phyloP scores from a whole-genome alignment of 176 grass and related monocot species.

The Echinochloa phyllopogon region DNA sequence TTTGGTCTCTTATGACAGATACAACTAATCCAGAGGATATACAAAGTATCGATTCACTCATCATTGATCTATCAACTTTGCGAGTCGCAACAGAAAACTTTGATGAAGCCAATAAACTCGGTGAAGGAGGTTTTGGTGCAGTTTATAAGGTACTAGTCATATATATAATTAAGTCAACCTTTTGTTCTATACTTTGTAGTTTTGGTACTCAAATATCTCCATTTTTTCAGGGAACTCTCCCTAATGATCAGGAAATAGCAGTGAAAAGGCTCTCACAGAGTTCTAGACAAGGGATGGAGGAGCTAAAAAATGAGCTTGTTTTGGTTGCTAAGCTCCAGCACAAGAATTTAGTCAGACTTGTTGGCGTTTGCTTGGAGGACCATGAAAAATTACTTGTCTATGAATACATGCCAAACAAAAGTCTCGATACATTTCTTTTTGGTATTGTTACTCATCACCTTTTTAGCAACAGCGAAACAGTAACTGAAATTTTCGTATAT shows the following conservation, averaged over 20 bases:
- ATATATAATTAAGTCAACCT: background rate
- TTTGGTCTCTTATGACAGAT: conserved; percentile 21
- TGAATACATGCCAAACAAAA: conserved; percentile 78
- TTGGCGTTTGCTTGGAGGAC: conserved; percentile 79
- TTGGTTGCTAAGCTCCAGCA: conserved; percentile 84
- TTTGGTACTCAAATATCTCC: background rate
- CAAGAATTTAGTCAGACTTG: conserved; percentile 79
- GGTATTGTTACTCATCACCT: conserved; percentile 43
- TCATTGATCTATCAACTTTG: conserved; percentile 54
- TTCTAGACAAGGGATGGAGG: conserved; percentile 71
- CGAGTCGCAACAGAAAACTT: conserved; percentile 52
- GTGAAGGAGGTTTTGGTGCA: conserved; percentile 66
- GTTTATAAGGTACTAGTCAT: conserved; percentile 52
- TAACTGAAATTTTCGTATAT: conserved; percentile 11
- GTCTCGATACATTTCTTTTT: conserved; percentile 79
- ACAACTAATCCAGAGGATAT: conserved; percentile 34
- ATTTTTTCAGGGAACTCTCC: conserved; percentile 60
- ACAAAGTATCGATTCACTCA: conserved; percentile 37
- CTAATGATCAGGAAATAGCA: conserved; percentile 52
- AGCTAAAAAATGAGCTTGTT: conserved; percentile 66
- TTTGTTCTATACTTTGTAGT: background rate
- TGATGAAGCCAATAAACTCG: conserved; percentile 59
- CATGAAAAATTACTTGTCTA: conserved; percentile 75
- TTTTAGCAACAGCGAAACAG: conserved; percentile 14
- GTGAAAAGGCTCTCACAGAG: conserved; percentile 65